Evolutionary conservation across 192 early-diverging fungal genomes (phyloP).

Genomic region (Phycomyces blakesleeanus): DNA sequence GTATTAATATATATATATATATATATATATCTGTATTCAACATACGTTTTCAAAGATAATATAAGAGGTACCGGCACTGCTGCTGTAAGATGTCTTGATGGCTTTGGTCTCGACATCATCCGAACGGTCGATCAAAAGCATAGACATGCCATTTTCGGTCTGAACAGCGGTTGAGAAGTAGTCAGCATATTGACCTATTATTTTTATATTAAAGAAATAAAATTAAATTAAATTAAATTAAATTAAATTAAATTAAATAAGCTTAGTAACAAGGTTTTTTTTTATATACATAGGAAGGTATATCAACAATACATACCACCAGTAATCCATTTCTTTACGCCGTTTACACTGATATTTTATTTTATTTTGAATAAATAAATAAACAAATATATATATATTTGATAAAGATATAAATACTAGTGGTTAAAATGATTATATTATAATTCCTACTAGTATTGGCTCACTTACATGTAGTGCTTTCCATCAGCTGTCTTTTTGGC

Average conservation of each 20-base stretch:
- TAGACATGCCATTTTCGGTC: conserved; percentile 52
- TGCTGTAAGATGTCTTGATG: conserved; percentile 66
- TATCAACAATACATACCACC: conserved; percentile 70
- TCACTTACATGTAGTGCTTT: conserved; percentile 59
- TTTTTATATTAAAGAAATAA: conserved; percentile 59
- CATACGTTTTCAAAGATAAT: conserved; percentile 57
- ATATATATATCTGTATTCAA: not conserved
- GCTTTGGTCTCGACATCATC: conserved; percentile 59
- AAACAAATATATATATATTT: too few species aligned
- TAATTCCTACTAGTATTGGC: too few species aligned
- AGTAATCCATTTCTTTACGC: conserved; percentile 84
- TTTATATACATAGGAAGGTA: too few species aligned
- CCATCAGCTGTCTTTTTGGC: conserved; percentile 65
- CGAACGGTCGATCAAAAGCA: conserved; percentile 63
- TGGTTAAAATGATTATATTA: too few species aligned
- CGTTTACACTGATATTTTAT: conserved; percentile 51
- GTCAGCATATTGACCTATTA: conserved; percentile 13
- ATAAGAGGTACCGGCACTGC: conserved; percentile 61
- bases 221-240: too few species aligned
- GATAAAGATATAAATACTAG: too few species aligned
- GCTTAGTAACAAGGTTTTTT: too few species aligned
- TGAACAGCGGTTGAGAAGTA: conserved; percentile 32
- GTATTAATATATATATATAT: not conserved
- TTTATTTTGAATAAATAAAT: not conserved
- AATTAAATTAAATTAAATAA: too few species aligned